Percentiles rank a stretch among this genome's conserved stretches.
Conservation (phyloP, 352 stramenopile species). For the Phytopythium mirpurense region DNA sequence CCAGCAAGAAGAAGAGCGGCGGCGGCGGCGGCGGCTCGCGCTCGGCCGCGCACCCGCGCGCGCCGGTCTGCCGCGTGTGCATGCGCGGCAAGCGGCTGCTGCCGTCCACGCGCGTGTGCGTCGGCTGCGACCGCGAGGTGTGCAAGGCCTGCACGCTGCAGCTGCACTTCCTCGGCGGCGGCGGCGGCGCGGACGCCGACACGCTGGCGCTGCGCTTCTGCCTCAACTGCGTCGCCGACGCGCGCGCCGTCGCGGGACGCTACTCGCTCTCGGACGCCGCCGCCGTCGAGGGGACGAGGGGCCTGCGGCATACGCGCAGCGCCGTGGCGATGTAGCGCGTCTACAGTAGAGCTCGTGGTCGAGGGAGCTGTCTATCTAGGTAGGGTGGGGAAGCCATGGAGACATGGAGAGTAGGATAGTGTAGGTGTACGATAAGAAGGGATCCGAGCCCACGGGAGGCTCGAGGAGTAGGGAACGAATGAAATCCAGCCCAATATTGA, state of each 20-base stretch:
- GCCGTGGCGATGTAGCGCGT: neutral
- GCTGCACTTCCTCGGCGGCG: slow-evolving; percentile 15
- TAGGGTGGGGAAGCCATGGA: too few relatives aligned
- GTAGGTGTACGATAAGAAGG: too few relatives aligned
- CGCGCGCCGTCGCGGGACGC: slow-evolving; percentile 3
- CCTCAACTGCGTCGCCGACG: slow-evolving; percentile 17
- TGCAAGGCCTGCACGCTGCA: slow-evolving; percentile 17
- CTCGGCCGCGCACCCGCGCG: neutral
- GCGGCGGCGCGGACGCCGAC: slow-evolving; percentile 8
- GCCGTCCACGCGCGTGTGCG: slow-evolving; percentile 9
- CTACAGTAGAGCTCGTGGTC: too few relatives aligned
- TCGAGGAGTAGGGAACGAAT: neutral
- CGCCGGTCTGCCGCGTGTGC: slow-evolving; percentile 19
- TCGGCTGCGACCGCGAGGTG: slow-evolving; percentile 13
- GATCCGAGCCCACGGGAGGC: neutral
- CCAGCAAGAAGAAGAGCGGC: slow-evolving; percentile 3
- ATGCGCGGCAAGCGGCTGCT: slow-evolving; percentile 24
- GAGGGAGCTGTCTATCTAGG: too few relatives aligned
- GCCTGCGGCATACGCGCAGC: slow-evolving; percentile 3
- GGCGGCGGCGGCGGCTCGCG: slow-evolving; percentile 2
- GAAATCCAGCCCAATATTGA: neutral
- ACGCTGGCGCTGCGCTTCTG: slow-evolving; percentile 12
- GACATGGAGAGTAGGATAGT: too few relatives aligned
- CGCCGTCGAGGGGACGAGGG: neutral
- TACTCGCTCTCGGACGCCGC: neutral